Base-by-base conservation (phyloP, 208 protist species). In the Tritrichomonas musculus region DNA sequence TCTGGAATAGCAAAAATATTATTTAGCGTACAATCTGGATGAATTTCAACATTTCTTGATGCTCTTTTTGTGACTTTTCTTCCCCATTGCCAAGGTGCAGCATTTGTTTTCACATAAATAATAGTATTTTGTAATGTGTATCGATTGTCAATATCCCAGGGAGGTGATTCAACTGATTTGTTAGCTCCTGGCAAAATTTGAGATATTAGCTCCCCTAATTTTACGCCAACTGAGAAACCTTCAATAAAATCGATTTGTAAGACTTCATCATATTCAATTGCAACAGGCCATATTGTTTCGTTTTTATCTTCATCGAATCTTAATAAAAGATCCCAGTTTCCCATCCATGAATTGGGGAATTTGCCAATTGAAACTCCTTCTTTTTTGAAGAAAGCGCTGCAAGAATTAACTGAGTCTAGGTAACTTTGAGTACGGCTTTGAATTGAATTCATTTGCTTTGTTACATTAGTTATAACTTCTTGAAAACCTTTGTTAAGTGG, bases 201-300 rank as follows among this genome's bases (percentile, higher is more conserved):
- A 47, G 25, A 14, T 0, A 88, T 39, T 1, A 88, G 47, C 1
- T 88, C 47, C 9, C 3, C 33, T 3, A 88, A 5, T 57, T 17
- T 41, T 53, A 47, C 57, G 11, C 47, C 44, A 39, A 57, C 77
- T 2, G 41, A 47, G n/a, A 88, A 53, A 20, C 41, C 39, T 57
- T 88, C 77, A 33, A 44, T 33, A 20, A 88, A 88, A 88, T 88
- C 77, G 22, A 88, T 49, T 88, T 88, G 77, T 22, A 88, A 30
- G 8, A 88, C 77, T 88, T 88, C 77, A 33, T 88, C 77, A 47
- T 88, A 88, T 60, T 25, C 44, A 57, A 88, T 57, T 88, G 77
- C 77, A 57, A 88, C 47, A 57, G 77, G 77, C 77, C 77, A 88
- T 39, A 88, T 88, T 57, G 77, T 88, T 88, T 88, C 77, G 36